These are phyloP conservation scores for Fusarium sp. DNA, from an alignment of 2,329 filamentous ascomycete genomes.

Conservation along the genomic window DNA sequence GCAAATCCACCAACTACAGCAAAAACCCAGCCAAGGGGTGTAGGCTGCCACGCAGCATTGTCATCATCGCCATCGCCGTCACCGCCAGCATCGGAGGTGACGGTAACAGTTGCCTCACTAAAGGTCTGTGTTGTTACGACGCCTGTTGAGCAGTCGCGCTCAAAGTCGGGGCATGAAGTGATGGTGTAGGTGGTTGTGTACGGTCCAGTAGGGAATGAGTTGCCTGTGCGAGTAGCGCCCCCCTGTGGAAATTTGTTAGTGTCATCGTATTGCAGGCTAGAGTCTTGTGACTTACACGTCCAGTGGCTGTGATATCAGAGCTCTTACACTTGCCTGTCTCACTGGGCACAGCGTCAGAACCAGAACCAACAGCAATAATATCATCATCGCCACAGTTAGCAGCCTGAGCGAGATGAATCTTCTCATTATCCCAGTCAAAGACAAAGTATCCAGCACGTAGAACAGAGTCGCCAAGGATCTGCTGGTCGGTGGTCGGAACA, in stretches of 20 bases:
- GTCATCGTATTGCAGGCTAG: neutral
- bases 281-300: constrained; percentile 4
- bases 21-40: constrained; percentile 36
- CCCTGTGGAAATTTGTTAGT: constrained; percentile 8
- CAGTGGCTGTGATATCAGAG: constrained; percentile 40
- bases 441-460: constrained; percentile 59
- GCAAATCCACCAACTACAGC: constrained; percentile 37
- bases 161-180: constrained; percentile 44
- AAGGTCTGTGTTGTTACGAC: constrained; percentile 44
- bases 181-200: constrained; percentile 47
- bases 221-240: constrained; percentile 13
- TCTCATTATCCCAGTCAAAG: constrained; percentile 59
- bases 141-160: constrained; percentile 41
- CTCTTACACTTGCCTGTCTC: constrained; percentile 52
- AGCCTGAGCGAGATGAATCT: constrained; percentile 56
- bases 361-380: constrained; percentile 52
- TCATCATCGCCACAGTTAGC: constrained; percentile 54
- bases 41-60: constrained; percentile 35
- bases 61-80: constrained; percentile 17
- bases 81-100: constrained; percentile 30
- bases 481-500: constrained; percentile 53
- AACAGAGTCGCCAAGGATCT: constrained; percentile 58
- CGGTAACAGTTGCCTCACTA: constrained; percentile 34
- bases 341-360: constrained; percentile 48
- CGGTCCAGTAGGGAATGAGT: constrained; percentile 26